phyloP scores from a whole-genome alignment of 805 yeast species.

The Debaryomyces tyrocola region DNA sequence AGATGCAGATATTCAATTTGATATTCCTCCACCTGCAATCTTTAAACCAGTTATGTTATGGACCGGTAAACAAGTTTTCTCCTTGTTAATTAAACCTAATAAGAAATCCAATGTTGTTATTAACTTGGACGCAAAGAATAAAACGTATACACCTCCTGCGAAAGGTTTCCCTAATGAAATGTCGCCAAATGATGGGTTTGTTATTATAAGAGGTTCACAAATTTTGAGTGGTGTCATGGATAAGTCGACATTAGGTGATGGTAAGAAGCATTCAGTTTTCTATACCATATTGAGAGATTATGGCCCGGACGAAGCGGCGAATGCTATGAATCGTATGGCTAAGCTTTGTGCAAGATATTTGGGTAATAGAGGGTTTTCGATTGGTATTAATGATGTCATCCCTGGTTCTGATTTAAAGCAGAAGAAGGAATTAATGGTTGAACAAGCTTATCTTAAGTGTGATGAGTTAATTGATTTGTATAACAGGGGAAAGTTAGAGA shows the following conservation, averaged over 20 bases:
- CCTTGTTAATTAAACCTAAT: slow-evolving; percentile 84
- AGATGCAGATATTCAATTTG: slow-evolving; percentile 84
- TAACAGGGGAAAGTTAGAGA: slow-evolving; percentile 85
- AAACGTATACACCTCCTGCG: slow-evolving; percentile 79
- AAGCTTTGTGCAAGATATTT: slow-evolving; percentile 92
- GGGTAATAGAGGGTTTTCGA: slow-evolving; percentile 95
- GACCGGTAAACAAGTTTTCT: slow-evolving; percentile 97
- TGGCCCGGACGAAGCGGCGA: slow-evolving; percentile 95
- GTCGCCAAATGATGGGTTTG: slow-evolving; percentile 97
- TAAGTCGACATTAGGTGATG: slow-evolving; percentile 94
- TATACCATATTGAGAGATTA: slow-evolving; percentile 93
- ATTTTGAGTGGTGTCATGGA: slow-evolving; percentile 95
- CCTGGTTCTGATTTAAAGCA: slow-evolving; percentile 77
- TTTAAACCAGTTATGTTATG: slow-evolving; percentile 85
- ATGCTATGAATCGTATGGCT: slow-evolving; percentile 99
- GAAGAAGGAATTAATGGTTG: slow-evolving; percentile 86
- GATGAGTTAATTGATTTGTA: slow-evolving; percentile 82
- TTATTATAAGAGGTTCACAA: slow-evolving; percentile 84
- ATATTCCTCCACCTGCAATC: slow-evolving; percentile 93
- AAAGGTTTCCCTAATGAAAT: slow-evolving; percentile 78
- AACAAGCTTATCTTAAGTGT: slow-evolving; percentile 85
- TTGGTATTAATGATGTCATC: slow-evolving; percentile 96
- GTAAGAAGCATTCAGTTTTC: slow-evolving; percentile 95
- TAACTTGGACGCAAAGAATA: slow-evolving; percentile 91
- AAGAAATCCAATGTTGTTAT: slow-evolving; percentile 72